Conservation (phyloP, 2,329 filamentous ascomycete species). For the Penicillium sp. region DNA sequence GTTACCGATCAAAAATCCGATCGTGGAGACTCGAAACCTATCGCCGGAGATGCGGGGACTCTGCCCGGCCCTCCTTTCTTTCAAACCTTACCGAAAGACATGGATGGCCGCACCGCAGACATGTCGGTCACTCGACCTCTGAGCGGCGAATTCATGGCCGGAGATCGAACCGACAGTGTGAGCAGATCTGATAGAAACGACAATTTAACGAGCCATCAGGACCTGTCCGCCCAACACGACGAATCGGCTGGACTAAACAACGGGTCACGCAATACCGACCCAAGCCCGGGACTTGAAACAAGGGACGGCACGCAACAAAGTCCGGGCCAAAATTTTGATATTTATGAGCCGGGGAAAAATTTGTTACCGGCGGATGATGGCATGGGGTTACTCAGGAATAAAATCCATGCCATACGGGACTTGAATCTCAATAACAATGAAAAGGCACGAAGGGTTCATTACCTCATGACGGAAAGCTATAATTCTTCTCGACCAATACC, state of each 20-base stretch:
- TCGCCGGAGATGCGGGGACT: constrained; percentile 22
- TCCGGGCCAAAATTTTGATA: constrained; percentile 2
- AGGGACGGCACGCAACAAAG: background rate
- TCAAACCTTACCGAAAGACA: constrained; percentile 22
- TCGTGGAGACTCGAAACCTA: constrained; percentile 2
- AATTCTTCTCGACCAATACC: constrained; percentile 42
- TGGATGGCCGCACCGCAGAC: constrained; percentile 22
- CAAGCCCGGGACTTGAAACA: background rate
- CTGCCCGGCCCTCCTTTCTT: constrained; percentile 24
- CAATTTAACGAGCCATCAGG: background rate
- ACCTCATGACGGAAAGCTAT: constrained; percentile 69
- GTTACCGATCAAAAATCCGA: constrained; percentile 15
- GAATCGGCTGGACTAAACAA: background rate
- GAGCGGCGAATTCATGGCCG: background rate
- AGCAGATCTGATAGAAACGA: background rate
- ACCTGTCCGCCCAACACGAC: background rate
- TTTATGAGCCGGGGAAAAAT: constrained; percentile 21
- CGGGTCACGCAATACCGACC: background rate
- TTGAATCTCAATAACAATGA: constrained; percentile 58
- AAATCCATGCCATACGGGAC: constrained; percentile 68
- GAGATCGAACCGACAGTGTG: background rate
- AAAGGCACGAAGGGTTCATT: constrained; percentile 72
- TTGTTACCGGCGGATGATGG: constrained; percentile 74
- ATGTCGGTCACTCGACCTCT: constrained; percentile 12
- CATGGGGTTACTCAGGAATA: constrained; percentile 65